These are phyloP conservation scores for Termitomyces sp. DNA, from an alignment of 768 basidiomycete species.

Conservation along the genomic window DNA sequence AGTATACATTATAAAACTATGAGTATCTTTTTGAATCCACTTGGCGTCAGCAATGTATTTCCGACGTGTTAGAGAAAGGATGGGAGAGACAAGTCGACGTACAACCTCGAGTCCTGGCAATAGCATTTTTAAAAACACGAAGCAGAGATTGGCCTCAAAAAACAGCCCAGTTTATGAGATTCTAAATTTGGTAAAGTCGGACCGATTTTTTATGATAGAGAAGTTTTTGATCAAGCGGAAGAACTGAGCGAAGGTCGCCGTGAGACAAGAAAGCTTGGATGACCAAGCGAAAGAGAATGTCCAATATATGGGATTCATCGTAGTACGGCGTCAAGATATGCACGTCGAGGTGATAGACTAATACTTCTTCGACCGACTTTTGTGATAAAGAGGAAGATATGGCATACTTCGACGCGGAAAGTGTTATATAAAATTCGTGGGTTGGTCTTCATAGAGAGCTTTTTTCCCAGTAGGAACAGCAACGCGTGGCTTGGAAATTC, in stretches of 20 bases:
- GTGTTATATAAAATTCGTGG: constrained; percentile 2
- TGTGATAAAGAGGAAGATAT: background rate
- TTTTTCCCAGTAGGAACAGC: too few species aligned
- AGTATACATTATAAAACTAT: too few species aligned
- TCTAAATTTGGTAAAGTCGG: background rate
- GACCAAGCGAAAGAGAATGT: constrained; percentile 7
- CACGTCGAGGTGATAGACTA: constrained; percentile 5
- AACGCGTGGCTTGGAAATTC: too few species aligned
- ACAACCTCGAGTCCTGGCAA: background rate
- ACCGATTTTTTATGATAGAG: background rate
- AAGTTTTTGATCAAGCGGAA: too few species aligned
- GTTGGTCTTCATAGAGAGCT: constrained; percentile 6
- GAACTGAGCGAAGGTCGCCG: constrained; percentile 3
- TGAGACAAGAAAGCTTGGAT: constrained; percentile 3
- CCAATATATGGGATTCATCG: background rate
- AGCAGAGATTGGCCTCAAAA: background rate
- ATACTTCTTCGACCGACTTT: background rate
- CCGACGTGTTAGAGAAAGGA: too few species aligned
- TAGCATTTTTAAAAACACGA: too few species aligned
- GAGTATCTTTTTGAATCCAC: too few species aligned
- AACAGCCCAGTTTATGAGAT: background rate
- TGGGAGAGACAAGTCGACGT: background rate
- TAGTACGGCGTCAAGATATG: background rate
- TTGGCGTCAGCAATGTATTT: too few species aligned
- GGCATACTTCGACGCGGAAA: constrained; percentile 3